Base-by-base conservation (phyloP, 2,329 filamentous ascomycete species). In the Westerdykella sp. region DNA sequence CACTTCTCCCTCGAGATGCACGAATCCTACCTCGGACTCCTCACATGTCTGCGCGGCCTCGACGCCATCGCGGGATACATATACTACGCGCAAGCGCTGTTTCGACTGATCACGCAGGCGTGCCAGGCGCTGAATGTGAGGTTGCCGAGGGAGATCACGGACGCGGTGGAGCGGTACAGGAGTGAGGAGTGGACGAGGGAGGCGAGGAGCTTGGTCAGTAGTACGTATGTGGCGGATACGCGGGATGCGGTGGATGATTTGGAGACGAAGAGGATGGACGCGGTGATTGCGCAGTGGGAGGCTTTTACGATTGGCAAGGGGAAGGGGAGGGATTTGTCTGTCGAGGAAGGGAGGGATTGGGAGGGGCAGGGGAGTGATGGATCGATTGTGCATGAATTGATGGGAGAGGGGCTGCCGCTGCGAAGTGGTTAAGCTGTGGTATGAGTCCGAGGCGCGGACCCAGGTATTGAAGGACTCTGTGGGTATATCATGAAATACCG, bases 181-280 rank as follows among this genome's bases (percentile, higher is more conserved):
- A 60, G 50, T 37, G 57, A 62, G 32, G 59, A 63, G 36, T 64
- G 60, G 60, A 64, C 58, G 1, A 55, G 48, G 22, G 54, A 56
- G 12, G 60, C 58, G 16, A 52, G 50, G 1, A 48, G 36, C 21
- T 23, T 57, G 22, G 53, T 63, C 14, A 61, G 57, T 14, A 62
- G 57, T 35, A 58, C 59, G 39, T 64, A 58, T 28, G 54, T 63
- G 44, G 56, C 57, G 2, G 59, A 62, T 39, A 54, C 51, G 14
- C 44, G 54, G 10, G 50, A 52, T 40, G 42, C 45, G 6, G 37
- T 46, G 3, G 34, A 44, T 1, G 53, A 49, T 7, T 34, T 50
- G 4, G 53, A 59, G 37, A 51, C 44, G 21, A 43, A 41, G 22
- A 51, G 53, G 13, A 64, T 64, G 58, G 59, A 64, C 28, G 53